Evolutionary conservation across 1,284 basidiomycete species (phyloP).

Genomic region (Puccinia coronata): DNA sequence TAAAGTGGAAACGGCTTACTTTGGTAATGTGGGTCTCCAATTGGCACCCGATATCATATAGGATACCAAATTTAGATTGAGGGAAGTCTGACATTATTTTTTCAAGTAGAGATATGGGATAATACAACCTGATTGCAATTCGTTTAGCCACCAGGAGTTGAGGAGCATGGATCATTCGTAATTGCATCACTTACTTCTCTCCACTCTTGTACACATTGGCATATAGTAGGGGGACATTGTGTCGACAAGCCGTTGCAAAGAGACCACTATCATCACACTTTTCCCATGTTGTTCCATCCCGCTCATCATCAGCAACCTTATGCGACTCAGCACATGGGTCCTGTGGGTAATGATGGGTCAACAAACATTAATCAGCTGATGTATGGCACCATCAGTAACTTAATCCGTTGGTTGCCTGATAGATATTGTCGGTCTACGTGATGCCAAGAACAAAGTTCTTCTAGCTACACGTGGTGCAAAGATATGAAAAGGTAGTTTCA

Average conservation of each 20-base stretch:
- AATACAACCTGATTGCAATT: too few relatives aligned
- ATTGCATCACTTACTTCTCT: background rate
- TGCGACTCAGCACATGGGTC: conserved; percentile 8
- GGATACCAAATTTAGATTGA: background rate
- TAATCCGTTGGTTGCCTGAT: too few relatives aligned
- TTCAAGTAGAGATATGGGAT: background rate
- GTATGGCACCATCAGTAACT: too few relatives aligned
- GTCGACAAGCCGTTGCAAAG: conserved; percentile 5
- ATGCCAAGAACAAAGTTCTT: too few relatives aligned
- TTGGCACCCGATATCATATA: conserved; percentile 31
- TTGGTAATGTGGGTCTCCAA: conserved; percentile 17
- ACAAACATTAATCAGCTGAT: too few relatives aligned
- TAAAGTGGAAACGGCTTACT: background rate
- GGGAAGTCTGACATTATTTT: conserved; percentile 1
- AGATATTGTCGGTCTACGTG: too few relatives aligned
- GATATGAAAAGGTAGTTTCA: too few relatives aligned
- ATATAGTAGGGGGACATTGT: conserved; percentile 15
- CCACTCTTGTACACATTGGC: conserved; percentile 29
- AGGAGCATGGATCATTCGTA: background rate
- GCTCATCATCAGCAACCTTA: background rate
- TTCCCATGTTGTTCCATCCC: background rate
- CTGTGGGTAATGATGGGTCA: too few relatives aligned
- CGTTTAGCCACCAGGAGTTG: too few relatives aligned
- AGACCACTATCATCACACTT: conserved; percentile 9
- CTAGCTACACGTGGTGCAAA: too few relatives aligned